Evolutionary conservation across 2,329 filamentous ascomycete genomes (phyloP), one percentile per base, ranked within the genome.

Genomic region (Aspergillus melleus): DNA sequence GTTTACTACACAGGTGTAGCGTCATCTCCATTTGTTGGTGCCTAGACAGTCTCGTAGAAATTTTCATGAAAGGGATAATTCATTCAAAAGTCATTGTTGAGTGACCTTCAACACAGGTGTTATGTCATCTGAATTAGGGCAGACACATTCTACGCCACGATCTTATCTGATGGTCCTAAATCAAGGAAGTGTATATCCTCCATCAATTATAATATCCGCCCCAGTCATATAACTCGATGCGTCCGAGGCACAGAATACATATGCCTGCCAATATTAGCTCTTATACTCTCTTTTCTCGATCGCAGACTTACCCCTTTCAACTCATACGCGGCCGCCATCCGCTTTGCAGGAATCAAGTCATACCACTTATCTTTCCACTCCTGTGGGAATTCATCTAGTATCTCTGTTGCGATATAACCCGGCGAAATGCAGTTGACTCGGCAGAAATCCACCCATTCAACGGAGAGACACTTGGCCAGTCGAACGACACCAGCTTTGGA

Each of bases 221-320:
- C 80, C 80, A 11, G 80, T 81, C 74, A 80, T 81, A 59, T 81
- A 82, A 51, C 75, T 78, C 51, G 76, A 80, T 1, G 80, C 79
- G 70, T 81, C 77, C 12, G 74, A 78, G 11, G 80, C 79, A 22
- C 78, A 72, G 61, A 80, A 65, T 3, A 65, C 61, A 49, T 65
- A 65, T 5, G 61, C 63, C 63, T 63, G 26, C 5, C 16, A 22
- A 5, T 9, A 44, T 52, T 20, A 53, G 30, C 26, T 14, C 19
- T 3, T 46, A 4, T 36, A 46, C 8, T 19, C 30, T 22, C 12
- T 14, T 8, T 16, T 19, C n/a, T 24, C 49, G 11, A 16, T 26
- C 11, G 24, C 26, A 24, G 6, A 61, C 61, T 53, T 62, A 74
- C 74, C 12, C 72, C 74, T 57, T 78, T 79, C 47, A 79, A 55